phyloP scores from a whole-genome alignment of 2,329 filamentous ascomycete species.

The Aspergillus tanneri region DNA sequence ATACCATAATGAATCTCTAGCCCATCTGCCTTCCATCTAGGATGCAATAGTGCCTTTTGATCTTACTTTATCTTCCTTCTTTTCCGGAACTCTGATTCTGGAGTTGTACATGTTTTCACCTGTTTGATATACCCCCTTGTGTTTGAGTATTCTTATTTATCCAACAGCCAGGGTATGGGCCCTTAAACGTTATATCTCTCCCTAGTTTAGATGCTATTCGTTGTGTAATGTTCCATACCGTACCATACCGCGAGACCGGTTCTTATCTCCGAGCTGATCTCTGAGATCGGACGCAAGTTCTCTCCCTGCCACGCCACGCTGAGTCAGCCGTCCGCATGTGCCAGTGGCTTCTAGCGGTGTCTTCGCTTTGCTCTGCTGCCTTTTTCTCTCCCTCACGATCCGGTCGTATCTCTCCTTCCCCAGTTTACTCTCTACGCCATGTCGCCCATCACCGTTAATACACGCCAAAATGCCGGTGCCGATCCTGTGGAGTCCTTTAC shows the following conservation, averaged over 20 bases:
- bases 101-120: not conserved
- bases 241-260: constrained; percentile 3
- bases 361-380: not conserved
- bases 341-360: constrained; percentile 22
- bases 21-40: not conserved
- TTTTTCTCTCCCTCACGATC: not conserved
- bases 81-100: not conserved
- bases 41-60: not conserved
- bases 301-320: constrained; percentile 12
- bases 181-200: constrained; percentile 1
- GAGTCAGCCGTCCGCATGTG: constrained; percentile 25
- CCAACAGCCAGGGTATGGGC: too few species aligned
- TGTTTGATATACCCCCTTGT: constrained; percentile 15
- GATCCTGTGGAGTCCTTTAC: constrained; percentile 32
- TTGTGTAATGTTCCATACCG: not conserved
- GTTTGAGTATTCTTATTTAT: too few species aligned
- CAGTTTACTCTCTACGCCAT: constrained; percentile 16
- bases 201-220: constrained; percentile 11
- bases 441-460: constrained; percentile 27
- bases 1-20: not conserved
- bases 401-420: not conserved
- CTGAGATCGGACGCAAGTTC: constrained; percentile 17
- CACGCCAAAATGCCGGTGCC: constrained; percentile 17
- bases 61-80: not conserved
- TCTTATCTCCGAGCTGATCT: constrained; percentile 18